phyloP scores from a whole-genome alignment of 2,329 filamentous ascomycete species.

The Scedosporium minutisporum region DNA sequence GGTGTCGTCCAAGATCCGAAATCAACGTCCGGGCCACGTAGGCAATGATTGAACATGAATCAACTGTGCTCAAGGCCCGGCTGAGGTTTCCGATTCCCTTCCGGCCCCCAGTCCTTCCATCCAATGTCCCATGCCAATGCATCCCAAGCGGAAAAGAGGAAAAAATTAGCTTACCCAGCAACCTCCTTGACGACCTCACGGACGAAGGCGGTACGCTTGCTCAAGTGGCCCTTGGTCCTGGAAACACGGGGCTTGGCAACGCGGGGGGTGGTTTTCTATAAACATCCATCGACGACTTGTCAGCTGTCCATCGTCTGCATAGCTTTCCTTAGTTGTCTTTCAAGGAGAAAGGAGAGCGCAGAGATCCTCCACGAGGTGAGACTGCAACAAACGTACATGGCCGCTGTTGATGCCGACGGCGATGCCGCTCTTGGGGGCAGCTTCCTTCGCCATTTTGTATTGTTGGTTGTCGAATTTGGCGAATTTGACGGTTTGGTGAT shows the following conservation, averaged over 20 bases:
- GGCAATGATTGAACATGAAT: too few relatives aligned
- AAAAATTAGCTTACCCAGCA: slow-evolving; percentile 59
- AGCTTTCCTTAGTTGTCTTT: background rate
- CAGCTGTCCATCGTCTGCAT: slow-evolving; percentile 54
- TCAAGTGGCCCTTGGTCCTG: slow-evolving; percentile 88
- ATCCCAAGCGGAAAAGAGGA: background rate
- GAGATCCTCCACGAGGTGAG: slow-evolving; percentile 70
- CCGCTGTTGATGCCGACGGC: slow-evolving; percentile 54
- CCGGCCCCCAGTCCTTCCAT: slow-evolving; percentile 4
- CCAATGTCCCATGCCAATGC: background rate
- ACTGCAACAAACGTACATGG: slow-evolving; percentile 50
- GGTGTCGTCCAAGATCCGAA: background rate
- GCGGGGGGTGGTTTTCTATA: slow-evolving; percentile 74
- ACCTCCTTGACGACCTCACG: slow-evolving; percentile 98
- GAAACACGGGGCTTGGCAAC: slow-evolving; percentile 70
- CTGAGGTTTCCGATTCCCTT: background rate
- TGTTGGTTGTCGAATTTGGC: slow-evolving; percentile 19
- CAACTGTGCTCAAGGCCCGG: background rate
- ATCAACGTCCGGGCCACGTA: too few relatives aligned
- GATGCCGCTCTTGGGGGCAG: slow-evolving; percentile 47
- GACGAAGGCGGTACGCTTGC: slow-evolving; percentile 95
- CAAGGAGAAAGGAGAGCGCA: slow-evolving; percentile 26
- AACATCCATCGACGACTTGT: slow-evolving; percentile 29
- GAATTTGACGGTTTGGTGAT: slow-evolving; percentile 22
- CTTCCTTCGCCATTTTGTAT: slow-evolving; percentile 49